Conservation (phyloP, 768 basidiomycete genomes). For the Podaxis mareebaensis region DNA sequence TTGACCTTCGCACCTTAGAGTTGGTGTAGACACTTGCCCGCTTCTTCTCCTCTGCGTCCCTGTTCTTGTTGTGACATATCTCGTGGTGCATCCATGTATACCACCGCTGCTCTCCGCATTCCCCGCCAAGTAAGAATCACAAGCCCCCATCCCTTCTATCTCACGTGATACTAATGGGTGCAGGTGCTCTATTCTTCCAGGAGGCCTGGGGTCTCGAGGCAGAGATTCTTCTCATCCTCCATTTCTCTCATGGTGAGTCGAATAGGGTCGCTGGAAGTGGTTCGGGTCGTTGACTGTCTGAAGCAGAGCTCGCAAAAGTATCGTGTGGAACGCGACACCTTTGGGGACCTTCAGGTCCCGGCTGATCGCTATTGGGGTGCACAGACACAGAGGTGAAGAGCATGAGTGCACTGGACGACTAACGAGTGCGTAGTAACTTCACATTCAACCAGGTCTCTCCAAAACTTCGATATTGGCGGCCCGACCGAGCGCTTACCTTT, state of each 20-base stretch:
- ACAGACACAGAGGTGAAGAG: conserved; percentile 85
- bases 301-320: conserved; percentile 49
- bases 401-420: neutral
- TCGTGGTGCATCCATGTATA: conserved; percentile 5
- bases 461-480: conserved; percentile 99
- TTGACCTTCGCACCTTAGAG: conserved; percentile 1
- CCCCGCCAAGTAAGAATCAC: conserved; percentile 14
- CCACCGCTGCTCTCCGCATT: conserved; percentile 14
- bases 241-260: conserved; percentile 29
- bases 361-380: conserved; percentile 91
- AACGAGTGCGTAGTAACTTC: neutral
- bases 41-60: conserved; percentile 3
- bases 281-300: neutral
- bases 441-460: conserved; percentile 63
- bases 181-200: conserved; percentile 28
- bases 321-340: conserved; percentile 90
- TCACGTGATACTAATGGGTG: conserved; percentile 32
- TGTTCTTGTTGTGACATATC: neutral
- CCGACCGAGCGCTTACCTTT: conserved; percentile 89
- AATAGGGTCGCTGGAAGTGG: neutral
- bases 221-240: conserved; percentile 36
- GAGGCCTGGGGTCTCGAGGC: conserved; percentile 16
- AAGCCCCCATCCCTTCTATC: conserved; percentile 10
- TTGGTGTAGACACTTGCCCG: neutral
- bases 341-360: conserved; percentile 88